phyloP scores from a whole-genome alignment of 2,329 filamentous ascomycete species.

The Phyllachora maydis region DNA sequence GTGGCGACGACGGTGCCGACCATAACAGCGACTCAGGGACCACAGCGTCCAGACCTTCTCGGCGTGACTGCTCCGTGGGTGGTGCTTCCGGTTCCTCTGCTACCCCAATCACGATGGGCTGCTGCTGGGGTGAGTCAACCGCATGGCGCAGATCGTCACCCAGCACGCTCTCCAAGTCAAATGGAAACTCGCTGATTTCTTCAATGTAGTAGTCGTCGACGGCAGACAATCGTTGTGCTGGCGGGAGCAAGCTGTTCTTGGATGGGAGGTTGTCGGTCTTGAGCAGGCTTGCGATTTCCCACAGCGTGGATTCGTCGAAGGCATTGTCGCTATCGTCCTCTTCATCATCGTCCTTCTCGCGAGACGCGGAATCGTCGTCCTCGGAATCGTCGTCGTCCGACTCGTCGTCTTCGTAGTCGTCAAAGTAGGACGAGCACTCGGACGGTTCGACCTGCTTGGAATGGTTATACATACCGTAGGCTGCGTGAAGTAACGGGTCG shows the following conservation, averaged over 20 bases:
- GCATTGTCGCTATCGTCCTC: conserved; percentile 22
- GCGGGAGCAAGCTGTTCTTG: conserved; percentile 25
- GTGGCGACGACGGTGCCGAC: too few species aligned
- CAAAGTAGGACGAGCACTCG: conserved; percentile 33
- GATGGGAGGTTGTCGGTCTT: conserved; percentile 29
- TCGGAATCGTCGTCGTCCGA: conserved; percentile 15
- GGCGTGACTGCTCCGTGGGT: conserved; percentile 1
- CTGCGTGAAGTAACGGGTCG: too few species aligned
- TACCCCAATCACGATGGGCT: conserved; percentile 13
- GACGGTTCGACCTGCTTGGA: conserved; percentile 14
- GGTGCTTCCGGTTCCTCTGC: conserved; percentile 8
- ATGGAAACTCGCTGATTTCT: conserved; percentile 11
- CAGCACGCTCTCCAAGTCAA: conserved; percentile 10
- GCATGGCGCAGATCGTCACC: too few species aligned
- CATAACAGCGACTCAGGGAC: too few species aligned
- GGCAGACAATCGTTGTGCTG: conserved; percentile 7
- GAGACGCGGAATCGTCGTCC: conserved; percentile 9
- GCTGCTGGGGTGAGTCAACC: conserved; percentile 7
- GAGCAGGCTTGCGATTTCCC: conserved; percentile 41
- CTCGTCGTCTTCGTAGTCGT: conserved; percentile 35
- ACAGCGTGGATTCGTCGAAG: conserved; percentile 40
- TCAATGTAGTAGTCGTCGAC: conserved; percentile 15
- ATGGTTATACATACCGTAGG: too few species aligned
- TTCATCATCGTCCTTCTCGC: conserved; percentile 11
- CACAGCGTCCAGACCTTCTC: conserved; percentile 3